Conservation (phyloP, 352 stramenopile species). For the Globisporangium yorkense region DNA sequence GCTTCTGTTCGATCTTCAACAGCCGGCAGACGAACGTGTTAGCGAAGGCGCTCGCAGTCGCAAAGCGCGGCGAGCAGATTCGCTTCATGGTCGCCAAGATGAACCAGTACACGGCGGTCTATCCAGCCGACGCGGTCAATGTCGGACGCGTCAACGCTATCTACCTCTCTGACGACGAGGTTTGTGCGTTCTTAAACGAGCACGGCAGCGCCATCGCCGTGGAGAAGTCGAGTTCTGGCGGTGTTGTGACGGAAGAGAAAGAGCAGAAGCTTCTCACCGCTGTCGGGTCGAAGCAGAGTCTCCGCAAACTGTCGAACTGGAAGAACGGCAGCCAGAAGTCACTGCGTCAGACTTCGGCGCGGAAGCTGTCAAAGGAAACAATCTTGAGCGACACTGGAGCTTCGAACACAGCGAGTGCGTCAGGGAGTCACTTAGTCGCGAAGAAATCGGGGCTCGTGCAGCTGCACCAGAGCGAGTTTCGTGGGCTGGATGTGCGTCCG, state of each 20-base stretch:
- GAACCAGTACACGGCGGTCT: conserved; percentile 49
- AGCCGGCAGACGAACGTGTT: conserved; percentile 45
- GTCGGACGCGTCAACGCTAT: conserved; percentile 38
- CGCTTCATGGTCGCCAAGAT: conserved; percentile 47
- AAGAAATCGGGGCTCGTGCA: conserved; percentile 21
- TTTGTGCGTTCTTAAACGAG: conserved; percentile 17
- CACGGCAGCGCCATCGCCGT: not conserved
- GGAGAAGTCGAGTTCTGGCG: not conserved
- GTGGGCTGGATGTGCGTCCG: conserved; percentile 33
- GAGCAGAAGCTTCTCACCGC: not conserved
- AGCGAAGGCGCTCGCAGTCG: conserved; percentile 32
- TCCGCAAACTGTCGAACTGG: conserved; percentile 14
- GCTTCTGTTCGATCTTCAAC: conserved; percentile 66
- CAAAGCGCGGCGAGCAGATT: conserved; percentile 48
- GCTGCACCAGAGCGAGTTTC: conserved; percentile 38
- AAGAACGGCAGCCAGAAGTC: conserved; percentile 19
- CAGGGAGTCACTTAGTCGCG: not conserved
- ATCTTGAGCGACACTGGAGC: not conserved
- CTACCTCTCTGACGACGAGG: conserved; percentile 57
- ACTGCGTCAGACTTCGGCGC: conserved; percentile 16
- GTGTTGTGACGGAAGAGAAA: not conserved
- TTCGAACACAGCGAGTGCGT: too few relatives aligned
- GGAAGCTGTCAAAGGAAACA: not conserved
- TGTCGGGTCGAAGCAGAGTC: not conserved
- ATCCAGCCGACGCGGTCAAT: conserved; percentile 22